Evolutionary conservation across 257 asterid genomes (phyloP).

Genomic region (Striga asiatica): DNA sequence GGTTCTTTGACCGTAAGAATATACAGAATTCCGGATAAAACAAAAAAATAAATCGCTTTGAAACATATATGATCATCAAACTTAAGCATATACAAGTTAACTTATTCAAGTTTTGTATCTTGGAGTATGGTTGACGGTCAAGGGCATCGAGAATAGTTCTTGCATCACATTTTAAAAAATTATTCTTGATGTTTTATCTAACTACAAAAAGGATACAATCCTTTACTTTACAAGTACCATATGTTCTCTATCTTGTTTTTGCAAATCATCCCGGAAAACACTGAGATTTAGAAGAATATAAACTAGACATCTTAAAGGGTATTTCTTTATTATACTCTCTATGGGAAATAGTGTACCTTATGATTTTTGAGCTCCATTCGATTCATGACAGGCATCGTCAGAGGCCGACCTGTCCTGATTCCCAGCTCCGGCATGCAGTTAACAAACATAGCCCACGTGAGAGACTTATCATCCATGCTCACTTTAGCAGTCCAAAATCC

Average conservation of each 20-base stretch:
- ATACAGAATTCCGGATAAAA: neutral
- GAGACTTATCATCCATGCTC: conserved; percentile 84
- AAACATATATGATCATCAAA: no score
- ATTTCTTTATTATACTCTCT: no score
- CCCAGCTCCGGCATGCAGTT: conserved; percentile 95
- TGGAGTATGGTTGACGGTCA: neutral
- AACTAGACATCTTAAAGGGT: no score
- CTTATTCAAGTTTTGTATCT: neutral
- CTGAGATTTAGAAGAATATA: no score
- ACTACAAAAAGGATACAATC: no score
- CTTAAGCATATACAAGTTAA: no score
- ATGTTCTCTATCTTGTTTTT: no score
- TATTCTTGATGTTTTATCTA: no score
- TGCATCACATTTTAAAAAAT: no score
- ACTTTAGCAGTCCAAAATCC: conserved; percentile 64
- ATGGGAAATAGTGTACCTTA: conserved; percentile 16
- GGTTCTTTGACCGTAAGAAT: conserved; percentile 93
- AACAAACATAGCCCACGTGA: conserved; percentile 79
- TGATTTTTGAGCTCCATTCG: neutral
- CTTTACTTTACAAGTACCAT: no score
- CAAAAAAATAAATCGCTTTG: no score
- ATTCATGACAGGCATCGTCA: conserved; percentile 54
- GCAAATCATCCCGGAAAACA: no score
- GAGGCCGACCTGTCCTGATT: conserved; percentile 69
- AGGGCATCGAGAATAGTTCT: neutral